Conservation (phyloP, 495 filamentous ascomycete species). For the Parachaetomium inaequale region DNA sequence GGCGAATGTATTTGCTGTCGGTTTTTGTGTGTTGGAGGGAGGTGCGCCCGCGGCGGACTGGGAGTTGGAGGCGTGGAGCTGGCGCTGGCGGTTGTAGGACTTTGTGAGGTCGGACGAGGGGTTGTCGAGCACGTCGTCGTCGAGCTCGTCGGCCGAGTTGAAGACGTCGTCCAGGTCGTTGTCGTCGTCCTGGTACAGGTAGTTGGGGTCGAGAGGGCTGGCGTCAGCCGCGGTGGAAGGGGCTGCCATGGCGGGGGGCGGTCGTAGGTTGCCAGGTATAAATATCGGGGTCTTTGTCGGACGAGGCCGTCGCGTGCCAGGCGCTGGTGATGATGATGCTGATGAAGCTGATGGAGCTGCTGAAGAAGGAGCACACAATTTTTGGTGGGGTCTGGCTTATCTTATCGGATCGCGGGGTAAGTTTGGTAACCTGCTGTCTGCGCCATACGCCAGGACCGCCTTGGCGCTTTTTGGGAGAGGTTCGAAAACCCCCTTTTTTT, state of each 20-base stretch:
- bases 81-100: conserved; percentile 84
- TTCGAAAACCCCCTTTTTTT: too few relatives aligned
- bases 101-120: conserved; percentile 76
- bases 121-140: conserved; percentile 57
- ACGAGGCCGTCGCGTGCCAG: not conserved
- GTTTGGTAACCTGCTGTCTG: not conserved
- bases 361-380: not conserved
- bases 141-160: conserved; percentile 38
- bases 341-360: too few relatives aligned
- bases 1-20: conserved; percentile 70
- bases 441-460: too few relatives aligned
- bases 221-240: conserved; percentile 13
- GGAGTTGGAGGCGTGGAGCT: conserved; percentile 38
- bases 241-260: not conserved
- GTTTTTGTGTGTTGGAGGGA: conserved; percentile 73
- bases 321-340: not conserved
- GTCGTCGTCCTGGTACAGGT: conserved; percentile 28
- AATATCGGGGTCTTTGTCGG: not conserved
- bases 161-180: conserved; percentile 45
- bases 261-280: not conserved
- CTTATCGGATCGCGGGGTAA: conserved; percentile 9
- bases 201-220: conserved; percentile 12
- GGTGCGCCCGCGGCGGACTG: conserved; percentile 59
- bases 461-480: too few relatives aligned
- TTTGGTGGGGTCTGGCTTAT: conserved; percentile 7